A percentile compares a stretch with the other conserved stretches of the same genome.
These are phyloP conservation scores for Xanthoceras sorbifolium DNA, from an alignment of 345 rosid genomes.

Conservation along the genomic window DNA sequence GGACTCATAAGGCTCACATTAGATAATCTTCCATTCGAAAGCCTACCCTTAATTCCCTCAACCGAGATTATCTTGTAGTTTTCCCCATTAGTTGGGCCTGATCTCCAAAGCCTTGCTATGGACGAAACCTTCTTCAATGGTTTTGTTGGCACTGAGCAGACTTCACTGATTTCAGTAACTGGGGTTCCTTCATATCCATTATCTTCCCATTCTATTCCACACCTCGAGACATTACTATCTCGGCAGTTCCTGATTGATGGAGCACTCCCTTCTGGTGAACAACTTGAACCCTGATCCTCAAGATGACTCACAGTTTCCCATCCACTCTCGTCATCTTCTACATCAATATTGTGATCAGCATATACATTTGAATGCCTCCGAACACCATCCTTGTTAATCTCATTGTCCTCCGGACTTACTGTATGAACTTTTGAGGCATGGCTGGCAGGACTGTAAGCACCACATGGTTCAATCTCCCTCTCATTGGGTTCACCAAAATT, in stretches of 20 bases:
- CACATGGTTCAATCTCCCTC: conserved; percentile 44
- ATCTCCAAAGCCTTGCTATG: conserved; percentile 76
- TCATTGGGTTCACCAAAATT: conserved; percentile 43
- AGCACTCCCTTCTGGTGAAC: conserved; percentile 63
- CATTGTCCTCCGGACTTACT: conserved; percentile 52
- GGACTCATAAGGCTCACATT: conserved; percentile 59
- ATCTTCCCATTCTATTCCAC: conserved; percentile 63
- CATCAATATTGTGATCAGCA: conserved; percentile 44
- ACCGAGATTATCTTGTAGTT: conserved; percentile 66
- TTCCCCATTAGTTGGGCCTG: conserved; percentile 59
- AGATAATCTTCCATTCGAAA: conserved; percentile 74
- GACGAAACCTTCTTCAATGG: conserved; percentile 68
- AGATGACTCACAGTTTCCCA: conserved; percentile 97
- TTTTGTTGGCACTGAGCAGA: conserved; percentile 52
- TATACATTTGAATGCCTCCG: conserved; percentile 43
- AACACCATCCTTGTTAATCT: conserved; percentile 30
- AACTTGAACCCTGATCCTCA: conserved; percentile 81
- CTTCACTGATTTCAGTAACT: conserved; percentile 61
- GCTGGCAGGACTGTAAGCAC: conserved; percentile 45
- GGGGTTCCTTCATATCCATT: conserved; percentile 58
- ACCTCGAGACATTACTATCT: conserved; percentile 52
- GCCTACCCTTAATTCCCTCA: conserved; percentile 64
- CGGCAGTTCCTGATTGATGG: conserved; percentile 44
- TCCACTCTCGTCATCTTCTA: conserved; percentile 89
- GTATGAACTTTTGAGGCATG: conserved; percentile 51